Base-by-base conservation (phyloP, 139 green algal genomes). In the Coelastrella sp. region DNA sequence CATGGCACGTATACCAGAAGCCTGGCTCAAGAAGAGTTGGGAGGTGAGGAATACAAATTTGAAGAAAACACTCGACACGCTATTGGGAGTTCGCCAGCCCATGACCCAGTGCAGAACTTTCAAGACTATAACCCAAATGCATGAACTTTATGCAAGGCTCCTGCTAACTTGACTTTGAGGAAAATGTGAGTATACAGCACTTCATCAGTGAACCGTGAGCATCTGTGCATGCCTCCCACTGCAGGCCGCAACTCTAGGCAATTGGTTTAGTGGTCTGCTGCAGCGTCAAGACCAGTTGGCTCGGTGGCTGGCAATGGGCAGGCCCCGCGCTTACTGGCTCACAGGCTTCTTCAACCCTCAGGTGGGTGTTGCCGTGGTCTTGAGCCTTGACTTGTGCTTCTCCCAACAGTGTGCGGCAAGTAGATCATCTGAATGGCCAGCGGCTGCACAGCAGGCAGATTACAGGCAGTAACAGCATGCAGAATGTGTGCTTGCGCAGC, bases 321-420 rank as follows among this genome's bases (percentile, higher is more conserved):
- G 94, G 23, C 96, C 96, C 38, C 96, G 96, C 68, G 92, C 90
- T 11, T 98, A 96, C 90, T 98, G 96, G 96, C 89, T 99, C 78
- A 96, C 94, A 27, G 96, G 96, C 59, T 98, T 98, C 89, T 98
- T 98, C 93, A 99, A 99, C 91, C 96, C 95, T 5, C 92, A 96
- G 79, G 90, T 88, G 35, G 45, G 45, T 64, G 53, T 21, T 64
- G 53, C 21, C 53, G 3, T 38, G 23, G 27, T 6, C 4, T 41
- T 38, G 62, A 23, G 11, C 45, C 11, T 57, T 13, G 15, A 57
- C 45, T 57, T 45, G 6, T 35, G 32, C n/a, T n/a, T n/a, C n/a
- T n/a, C n/a, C n/a, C n/a, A n/a, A n/a, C n/a, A n/a, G n/a, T n/a
- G n/a, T n/a, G n/a, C n/a, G n/a, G n/a, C n/a, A n/a, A n/a, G n/a